phyloP scores from a whole-genome alignment of 306 rosid species.

The Casuarina equisetifolia region DNA sequence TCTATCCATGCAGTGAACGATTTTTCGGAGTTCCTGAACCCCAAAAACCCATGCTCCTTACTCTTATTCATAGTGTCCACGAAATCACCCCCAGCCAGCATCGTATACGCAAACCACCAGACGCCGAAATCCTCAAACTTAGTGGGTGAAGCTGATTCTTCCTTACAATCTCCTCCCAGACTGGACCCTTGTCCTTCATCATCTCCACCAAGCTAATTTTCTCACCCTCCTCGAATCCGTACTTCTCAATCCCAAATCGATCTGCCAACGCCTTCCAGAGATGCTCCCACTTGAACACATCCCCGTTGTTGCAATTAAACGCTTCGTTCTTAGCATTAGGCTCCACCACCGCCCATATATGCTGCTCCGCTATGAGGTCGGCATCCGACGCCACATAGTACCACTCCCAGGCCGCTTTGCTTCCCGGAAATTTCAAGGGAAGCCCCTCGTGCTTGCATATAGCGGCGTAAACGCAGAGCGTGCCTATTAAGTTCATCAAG shows the following conservation, averaged over 20 bases:
- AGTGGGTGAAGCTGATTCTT: conserved; percentile 41
- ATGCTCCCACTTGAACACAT: conserved; percentile 66
- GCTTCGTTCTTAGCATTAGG: conserved; percentile 65
- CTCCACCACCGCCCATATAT: conserved; percentile 75
- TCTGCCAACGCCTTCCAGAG: conserved; percentile 70
- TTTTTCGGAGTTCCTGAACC: conserved; percentile 60
- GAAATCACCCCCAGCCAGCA: not conserved
- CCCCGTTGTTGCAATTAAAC: conserved; percentile 58
- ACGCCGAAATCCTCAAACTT: conserved; percentile 49
- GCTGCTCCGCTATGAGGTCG: conserved; percentile 77
- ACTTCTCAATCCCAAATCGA: conserved; percentile 62
- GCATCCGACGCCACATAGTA: conserved; percentile 52
- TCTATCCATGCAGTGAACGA: conserved; percentile 58
- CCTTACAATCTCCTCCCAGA: conserved; percentile 64
- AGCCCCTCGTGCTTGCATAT: conserved; percentile 61
- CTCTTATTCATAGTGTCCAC: conserved; percentile 64
- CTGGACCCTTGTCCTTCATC: conserved; percentile 52
- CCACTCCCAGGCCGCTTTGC: conserved; percentile 45
- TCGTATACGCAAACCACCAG: conserved; percentile 52
- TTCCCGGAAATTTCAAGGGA: conserved; percentile 63
- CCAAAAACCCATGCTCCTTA: conserved; percentile 67
- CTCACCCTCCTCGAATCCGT: conserved; percentile 50
- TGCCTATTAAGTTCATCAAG: conserved; percentile 54
- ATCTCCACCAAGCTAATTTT: conserved; percentile 34
- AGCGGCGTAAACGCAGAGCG: conserved; percentile 60